Base-by-base conservation (phyloP, 805 yeast genomes). In the Tetrapisispora fleetii region DNA sequence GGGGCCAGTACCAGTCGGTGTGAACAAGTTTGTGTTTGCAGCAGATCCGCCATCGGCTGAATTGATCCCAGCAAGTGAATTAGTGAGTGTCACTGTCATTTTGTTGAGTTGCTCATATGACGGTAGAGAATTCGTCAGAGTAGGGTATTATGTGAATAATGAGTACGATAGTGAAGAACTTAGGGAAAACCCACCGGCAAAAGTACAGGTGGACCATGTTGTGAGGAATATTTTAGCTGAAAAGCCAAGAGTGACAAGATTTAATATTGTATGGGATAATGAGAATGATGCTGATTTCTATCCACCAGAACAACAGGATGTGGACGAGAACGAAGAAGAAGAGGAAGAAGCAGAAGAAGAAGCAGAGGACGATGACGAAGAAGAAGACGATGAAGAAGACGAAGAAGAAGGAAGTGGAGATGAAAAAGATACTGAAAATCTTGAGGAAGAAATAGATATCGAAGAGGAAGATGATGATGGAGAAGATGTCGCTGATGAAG, bases 41-140 rank as follows among this genome's bases (percentile, higher is more conserved):
- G 97, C 98, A 0, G 98, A 95, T 59, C 95, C 99, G 0, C 99
- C 99, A 1, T 81, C 91, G 1, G 95, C 97, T 0, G 98, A 91
- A 57, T 68, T 90, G 56, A 93, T 93, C 55, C 99, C 99, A 0
- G 96, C 96, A 3, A 83, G 88, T 55, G 99, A 93, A 64, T 75
- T 93, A 53, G 97, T 93, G 14, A 81, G 91, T 52, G 98, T 93
- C 39, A 93, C 99, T 0, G 99, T 93, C 30, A 90, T 93, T 49
- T 70, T 93, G 49, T 73, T 93, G 51, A 85, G 96, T 50, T 93
- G 99, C 67, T 83, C 96, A 0, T 93, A 93, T 62, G 85, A 88
- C 44, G 96, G 86, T 48, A 76, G 91, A 54, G 98, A 93, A 65
- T 93, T 93, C 70, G 99, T 93, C 1, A 74, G 98, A 51, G 99